Evolutionary conservation across 768 basidiomycete species (phyloP).

Genomic region (Tricholoma flavovirens): DNA sequence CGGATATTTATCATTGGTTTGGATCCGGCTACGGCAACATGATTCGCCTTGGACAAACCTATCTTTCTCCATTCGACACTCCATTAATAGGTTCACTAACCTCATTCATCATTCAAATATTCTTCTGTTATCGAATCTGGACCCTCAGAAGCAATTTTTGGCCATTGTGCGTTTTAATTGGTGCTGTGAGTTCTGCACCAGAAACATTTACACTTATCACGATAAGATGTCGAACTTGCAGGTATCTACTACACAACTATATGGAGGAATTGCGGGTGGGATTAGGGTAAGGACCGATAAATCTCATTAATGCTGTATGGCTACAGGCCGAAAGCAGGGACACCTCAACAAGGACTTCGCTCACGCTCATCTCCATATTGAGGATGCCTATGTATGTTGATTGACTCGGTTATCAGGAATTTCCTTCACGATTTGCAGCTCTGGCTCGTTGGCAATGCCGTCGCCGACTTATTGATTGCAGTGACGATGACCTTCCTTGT

Average conservation of each 20-base stretch:
- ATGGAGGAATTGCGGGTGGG: slow-evolving; percentile 14
- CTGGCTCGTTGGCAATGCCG: slow-evolving; percentile 20
- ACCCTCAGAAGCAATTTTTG: slow-evolving; percentile 9
- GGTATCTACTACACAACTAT: slow-evolving; percentile 12
- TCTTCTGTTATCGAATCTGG: slow-evolving; percentile 28
- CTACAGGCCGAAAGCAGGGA: background rate
- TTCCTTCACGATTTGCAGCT: slow-evolving; percentile 7
- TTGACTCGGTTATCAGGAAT: background rate
- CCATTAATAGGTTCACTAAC: slow-evolving; percentile 21
- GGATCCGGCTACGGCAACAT: slow-evolving; percentile 24
- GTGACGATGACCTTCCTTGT: slow-evolving; percentile 17
- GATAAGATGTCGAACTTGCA: background rate
- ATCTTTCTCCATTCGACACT: slow-evolving; percentile 19
- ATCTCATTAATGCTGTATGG: background rate
- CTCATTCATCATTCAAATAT: slow-evolving; percentile 22
- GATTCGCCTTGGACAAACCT: slow-evolving; percentile 11
- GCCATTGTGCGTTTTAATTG: slow-evolving; percentile 11
- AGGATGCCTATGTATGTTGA: slow-evolving; percentile 11
- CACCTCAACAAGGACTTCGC: slow-evolving; percentile 7
- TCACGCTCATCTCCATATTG: background rate
- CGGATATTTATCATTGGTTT: slow-evolving; percentile 24
- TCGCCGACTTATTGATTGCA: slow-evolving; percentile 19
- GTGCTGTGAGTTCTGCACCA: slow-evolving; percentile 3
- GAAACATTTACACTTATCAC: background rate
- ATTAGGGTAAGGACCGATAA: slow-evolving; percentile 8